phyloP scores from a whole-genome alignment of 495 filamentous ascomycete species.

The Penicillium salamii region DNA sequence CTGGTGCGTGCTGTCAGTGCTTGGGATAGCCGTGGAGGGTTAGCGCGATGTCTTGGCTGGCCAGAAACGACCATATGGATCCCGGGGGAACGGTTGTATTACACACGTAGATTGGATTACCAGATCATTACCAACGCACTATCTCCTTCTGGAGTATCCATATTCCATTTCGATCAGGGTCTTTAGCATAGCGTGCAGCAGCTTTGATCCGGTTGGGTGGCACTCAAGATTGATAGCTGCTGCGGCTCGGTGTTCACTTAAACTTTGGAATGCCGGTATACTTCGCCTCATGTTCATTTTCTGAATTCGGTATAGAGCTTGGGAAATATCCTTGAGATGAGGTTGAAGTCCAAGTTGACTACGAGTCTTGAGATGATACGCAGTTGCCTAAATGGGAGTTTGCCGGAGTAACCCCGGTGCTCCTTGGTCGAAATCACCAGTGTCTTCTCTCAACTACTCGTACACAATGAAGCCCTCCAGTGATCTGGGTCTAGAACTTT shows the following conservation, averaged over 20 bases:
- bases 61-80: not conserved
- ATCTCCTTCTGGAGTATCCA: not conserved
- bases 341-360: too few relatives aligned
- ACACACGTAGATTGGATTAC: not conserved
- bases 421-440: not conserved
- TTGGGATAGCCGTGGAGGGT: not conserved
- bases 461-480: too few relatives aligned
- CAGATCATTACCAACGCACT: not conserved
- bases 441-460: too few relatives aligned
- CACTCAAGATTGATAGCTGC: not conserved
- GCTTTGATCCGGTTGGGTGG: not conserved
- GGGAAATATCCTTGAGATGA: too few relatives aligned
- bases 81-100: not conserved
- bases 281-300: not conserved
- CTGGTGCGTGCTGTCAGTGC: not conserved
- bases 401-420: too few relatives aligned
- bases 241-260: not conserved
- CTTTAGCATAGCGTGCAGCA: not conserved
- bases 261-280: not conserved
- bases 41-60: slow-evolving; percentile 2
- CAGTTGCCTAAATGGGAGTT: not conserved
- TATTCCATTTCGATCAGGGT: not conserved
- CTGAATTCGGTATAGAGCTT: not conserved
- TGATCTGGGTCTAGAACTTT: too few relatives aligned
- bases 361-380: not conserved